phyloP scores from a whole-genome alignment of 225 moss, liverwort and hornwort species.

The Bryum argenteum region DNA sequence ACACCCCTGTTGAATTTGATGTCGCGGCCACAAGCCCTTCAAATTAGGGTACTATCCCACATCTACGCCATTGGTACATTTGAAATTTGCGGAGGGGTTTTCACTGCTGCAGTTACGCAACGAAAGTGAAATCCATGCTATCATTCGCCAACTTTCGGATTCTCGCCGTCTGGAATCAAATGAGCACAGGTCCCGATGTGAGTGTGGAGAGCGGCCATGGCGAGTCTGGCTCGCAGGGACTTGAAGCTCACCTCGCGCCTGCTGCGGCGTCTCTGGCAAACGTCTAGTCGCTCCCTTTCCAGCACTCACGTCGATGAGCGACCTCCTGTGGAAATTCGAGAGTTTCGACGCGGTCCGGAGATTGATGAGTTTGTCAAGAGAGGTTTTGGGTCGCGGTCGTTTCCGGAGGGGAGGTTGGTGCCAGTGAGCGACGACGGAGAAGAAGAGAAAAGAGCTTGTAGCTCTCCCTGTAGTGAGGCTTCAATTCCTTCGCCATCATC shows the following conservation, averaged over 20 bases:
- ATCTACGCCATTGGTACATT: neutral
- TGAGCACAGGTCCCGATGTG: neutral
- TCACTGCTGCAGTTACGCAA: neutral
- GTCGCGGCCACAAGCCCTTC: too few relatives aligned
- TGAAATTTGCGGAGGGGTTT: neutral
- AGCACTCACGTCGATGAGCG: neutral
- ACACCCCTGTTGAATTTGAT: too few relatives aligned
- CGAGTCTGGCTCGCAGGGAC: conserved; percentile 24
- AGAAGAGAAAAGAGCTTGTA: neutral
- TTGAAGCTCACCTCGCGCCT: conserved; percentile 15
- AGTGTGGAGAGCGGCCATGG: conserved; percentile 3
- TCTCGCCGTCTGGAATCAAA: neutral
- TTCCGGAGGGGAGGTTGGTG: neutral
- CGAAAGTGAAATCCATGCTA: neutral
- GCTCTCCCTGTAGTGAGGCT: neutral
- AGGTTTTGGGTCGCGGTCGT: neutral
- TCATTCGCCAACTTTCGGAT: too few relatives aligned
- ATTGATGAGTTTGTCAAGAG: neutral
- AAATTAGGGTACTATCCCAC: too few relatives aligned
- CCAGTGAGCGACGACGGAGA: conserved; percentile 6
- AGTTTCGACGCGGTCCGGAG: neutral
- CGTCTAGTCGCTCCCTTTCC: conserved; percentile 6
- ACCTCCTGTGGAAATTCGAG: neutral
- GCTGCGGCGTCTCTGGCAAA: conserved; percentile 15
- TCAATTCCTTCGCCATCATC: neutral